phyloP scores from a whole-genome alignment of 2,329 filamentous ascomycete genomes.

The Fusarium ramigenum region DNA sequence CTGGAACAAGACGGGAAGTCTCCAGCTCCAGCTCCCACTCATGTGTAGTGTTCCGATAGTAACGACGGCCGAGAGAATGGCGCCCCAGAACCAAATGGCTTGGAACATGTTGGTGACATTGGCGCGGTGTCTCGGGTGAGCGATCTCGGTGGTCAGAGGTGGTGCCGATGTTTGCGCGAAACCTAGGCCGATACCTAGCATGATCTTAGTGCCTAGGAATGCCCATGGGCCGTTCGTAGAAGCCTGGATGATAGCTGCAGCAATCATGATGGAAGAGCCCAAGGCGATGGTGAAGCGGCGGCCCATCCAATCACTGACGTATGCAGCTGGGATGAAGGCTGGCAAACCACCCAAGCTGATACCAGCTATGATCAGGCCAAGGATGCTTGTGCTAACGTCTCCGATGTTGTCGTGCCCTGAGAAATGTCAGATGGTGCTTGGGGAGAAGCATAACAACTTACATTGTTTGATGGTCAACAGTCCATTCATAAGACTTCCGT shows the following conservation, averaged over 20 bases:
- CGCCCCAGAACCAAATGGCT: constrained; percentile 29
- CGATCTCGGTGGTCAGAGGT: constrained; percentile 20
- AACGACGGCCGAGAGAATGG: constrained; percentile 18
- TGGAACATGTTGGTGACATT: constrained; percentile 33
- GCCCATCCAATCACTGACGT: constrained; percentile 25
- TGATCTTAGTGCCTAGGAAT: constrained; percentile 20
- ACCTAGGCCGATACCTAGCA: constrained; percentile 27
- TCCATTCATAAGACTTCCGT: constrained; percentile 30
- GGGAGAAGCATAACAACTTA: not conserved
- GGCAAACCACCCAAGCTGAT: constrained; percentile 33
- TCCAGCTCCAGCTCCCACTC: constrained; percentile 23
- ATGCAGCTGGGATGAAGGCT: constrained; percentile 22
- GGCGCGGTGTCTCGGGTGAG: constrained; percentile 27
- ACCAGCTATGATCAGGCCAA: constrained; percentile 30
- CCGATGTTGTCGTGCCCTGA: constrained; percentile 24
- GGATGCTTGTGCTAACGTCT: constrained; percentile 19
- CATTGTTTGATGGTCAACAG: not conserved
- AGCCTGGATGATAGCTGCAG: constrained; percentile 10
- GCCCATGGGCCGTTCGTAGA: constrained; percentile 3
- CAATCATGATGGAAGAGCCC: constrained; percentile 18
- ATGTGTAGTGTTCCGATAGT: constrained; percentile 29
- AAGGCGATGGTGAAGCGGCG: constrained; percentile 26
- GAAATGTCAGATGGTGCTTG: not conserved
- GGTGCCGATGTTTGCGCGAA: constrained; percentile 29
- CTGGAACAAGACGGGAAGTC: constrained; percentile 23